Percentiles rank a stretch among this genome's conserved stretches.
Evolutionary conservation across 208 protist genomes (phyloP).

Genomic region (Entamoeba histolytica): DNA sequence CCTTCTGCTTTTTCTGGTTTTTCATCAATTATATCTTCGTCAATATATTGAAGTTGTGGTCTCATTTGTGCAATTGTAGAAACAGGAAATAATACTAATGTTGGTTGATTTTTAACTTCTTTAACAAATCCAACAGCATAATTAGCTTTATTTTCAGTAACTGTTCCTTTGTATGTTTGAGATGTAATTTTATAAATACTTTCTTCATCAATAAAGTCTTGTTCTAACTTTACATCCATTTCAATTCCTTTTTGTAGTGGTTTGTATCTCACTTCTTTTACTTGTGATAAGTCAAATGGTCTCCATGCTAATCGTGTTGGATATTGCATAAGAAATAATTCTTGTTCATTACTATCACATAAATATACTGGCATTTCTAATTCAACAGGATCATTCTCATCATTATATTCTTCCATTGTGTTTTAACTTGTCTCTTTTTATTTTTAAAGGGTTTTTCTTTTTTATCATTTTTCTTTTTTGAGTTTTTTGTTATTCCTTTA

Average conservation of each 20-base stretch:
- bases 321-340: background rate
- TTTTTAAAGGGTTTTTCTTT: background rate
- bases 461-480: background rate
- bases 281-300: background rate
- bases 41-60: background rate
- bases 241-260: background rate
- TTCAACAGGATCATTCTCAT: background rate
- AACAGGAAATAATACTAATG: background rate
- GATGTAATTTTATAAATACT: background rate
- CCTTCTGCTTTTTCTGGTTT: background rate
- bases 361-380: background rate
- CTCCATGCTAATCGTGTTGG: background rate
- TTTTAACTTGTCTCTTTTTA: background rate
- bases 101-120: background rate
- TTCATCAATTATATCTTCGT: background rate
- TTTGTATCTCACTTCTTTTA: background rate
- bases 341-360: background rate
- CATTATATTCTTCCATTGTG: background rate
- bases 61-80: background rate
- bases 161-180: background rate
- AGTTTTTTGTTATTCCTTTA: background rate
- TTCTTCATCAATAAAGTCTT: background rate
- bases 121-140: background rate
- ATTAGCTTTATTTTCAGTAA: background rate
- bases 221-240: background rate